Base-by-base conservation (phyloP, 208 protist species). In the Jaenimonas drosophilae region DNA sequence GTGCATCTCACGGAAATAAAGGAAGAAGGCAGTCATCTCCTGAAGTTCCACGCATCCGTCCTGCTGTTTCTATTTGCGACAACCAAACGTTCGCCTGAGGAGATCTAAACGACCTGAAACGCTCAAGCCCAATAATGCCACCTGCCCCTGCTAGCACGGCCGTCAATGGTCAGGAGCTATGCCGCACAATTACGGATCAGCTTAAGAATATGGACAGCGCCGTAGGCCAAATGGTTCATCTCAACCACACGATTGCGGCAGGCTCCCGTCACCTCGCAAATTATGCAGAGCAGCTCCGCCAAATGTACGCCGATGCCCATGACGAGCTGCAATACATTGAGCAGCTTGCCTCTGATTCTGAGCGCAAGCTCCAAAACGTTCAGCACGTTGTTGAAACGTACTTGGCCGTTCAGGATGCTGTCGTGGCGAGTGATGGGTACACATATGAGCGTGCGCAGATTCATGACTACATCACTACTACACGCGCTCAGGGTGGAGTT, bases 371-470 rank as follows among this genome's bases (percentile, higher is more conserved):
- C 32, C 49, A 53, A 42, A 51, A 76, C 28, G 79, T 83, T 23
- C 65, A 64, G 30, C 46, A 53, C 28, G 54, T 85, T n/a, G 59
- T 92, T 12, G 55, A 75, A 23, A 73, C 71, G 31, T 92, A 89
- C 56, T 57, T 53, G 26, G 50, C 60, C 11, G 74, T 96, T 39
- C 63, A 71, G 17, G 84, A 94, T 36, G 80, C 88, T 17, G 92
- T 97, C 23, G 71, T 94, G 19, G 77, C 87, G 28, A 76, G 70
- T 47, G 87, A 96, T 43, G 92, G 92, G 12, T 83, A 85, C 70
- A 95, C 87, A 19, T 97, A 95, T 62, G 83, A 95, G 52, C 75
- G 86, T 3, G 64, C 79, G 36, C 69, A 68, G 12, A 91, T 97
- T 30, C 71, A 71, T 6, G 53, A 72, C 20, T 95, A 87, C 54